phyloP scores from a whole-genome alignment of 2,329 filamentous ascomycete species.

The Fusarium robinianum region DNA sequence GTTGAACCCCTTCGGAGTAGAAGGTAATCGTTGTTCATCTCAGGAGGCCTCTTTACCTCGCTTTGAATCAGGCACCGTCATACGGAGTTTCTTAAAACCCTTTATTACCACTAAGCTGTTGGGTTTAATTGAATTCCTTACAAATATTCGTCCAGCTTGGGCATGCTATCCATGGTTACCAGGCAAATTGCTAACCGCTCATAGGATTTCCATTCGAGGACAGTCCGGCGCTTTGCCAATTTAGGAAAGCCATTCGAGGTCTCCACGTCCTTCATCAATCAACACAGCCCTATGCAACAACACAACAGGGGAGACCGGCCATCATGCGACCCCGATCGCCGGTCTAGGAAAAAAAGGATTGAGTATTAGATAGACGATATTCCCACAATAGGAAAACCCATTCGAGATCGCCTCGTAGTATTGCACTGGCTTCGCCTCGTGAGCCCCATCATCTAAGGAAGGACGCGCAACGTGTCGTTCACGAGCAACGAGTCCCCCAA shows the following conservation, averaged over 20 bases:
- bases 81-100: no score
- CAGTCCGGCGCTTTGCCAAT: constrained; percentile 7
- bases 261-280: neutral
- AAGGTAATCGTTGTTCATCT: neutral
- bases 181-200: constrained; percentile 6
- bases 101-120: neutral
- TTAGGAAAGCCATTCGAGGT: constrained; percentile 33
- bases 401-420: constrained; percentile 21
- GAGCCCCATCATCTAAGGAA: constrained; percentile 1
- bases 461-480: neutral
- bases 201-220: constrained; percentile 12
- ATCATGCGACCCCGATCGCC: neutral
- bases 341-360: constrained; percentile 7
- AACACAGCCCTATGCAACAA: constrained; percentile 29
- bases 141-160: neutral
- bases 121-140: neutral
- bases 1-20: no score
- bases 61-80: no score
- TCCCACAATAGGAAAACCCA: constrained; percentile 24
- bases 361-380: neutral
- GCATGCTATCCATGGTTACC: constrained; percentile 15
- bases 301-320: constrained; percentile 7
- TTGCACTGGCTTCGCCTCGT: constrained; percentile 4
- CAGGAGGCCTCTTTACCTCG: constrained; percentile 2
- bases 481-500: neutral